Evolutionary conservation across 1,284 basidiomycete genomes (phyloP), one percentile per base, ranked within the genome.

Genomic region (Irpex lacteus): DNA sequence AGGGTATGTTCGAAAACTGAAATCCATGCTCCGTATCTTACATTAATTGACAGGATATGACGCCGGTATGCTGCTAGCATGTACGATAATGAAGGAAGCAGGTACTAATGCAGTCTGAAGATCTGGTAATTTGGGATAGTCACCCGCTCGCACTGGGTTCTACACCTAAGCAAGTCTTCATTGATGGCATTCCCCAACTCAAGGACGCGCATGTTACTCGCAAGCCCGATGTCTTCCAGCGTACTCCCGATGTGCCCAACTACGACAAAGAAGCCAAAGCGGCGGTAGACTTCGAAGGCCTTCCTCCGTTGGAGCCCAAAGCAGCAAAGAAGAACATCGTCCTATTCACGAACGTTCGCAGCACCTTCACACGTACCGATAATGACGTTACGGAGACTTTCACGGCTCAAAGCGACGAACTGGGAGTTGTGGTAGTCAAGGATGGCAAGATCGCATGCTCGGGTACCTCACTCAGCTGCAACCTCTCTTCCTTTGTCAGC

Each of bases 131-230:
- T 32, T 66, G 65, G 65, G 65, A 66, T 37, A 66, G 65, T 32
- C 65, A 66, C 59, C 65, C 61, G 0, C 82, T 96, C 32, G 78
- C 87, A 0, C 80, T 95, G 3, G 89, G 89, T 7, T 85, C 80
- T 70, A 92, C 84, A 70, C 95, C 85, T 70, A 85, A 76, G 40
- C 88, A 91, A 71, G 88, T 91, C 7, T 86, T 85, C 72, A 85
- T 90, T 38, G 89, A 91, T 66, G 89, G 89, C 7, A 85, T 90
- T 55, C 78, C 83, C 3, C 89, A 91, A 69, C 71, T 90, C 15
- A 64, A 73, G 8, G 63, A 69, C 0, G 76, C 82, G 0, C 72
- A 80, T 68, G 69, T 80, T 18, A 69, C 77, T 13, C 69, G 73
- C 47, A 90, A 90, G 69, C 81, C 82, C 1, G 66, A 70, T 8